Percentiles rank a stretch among this genome's conserved stretches.
Evolutionary conservation across 148 eudicot species (phyloP).

Genomic region (Cornus kousa): DNA sequence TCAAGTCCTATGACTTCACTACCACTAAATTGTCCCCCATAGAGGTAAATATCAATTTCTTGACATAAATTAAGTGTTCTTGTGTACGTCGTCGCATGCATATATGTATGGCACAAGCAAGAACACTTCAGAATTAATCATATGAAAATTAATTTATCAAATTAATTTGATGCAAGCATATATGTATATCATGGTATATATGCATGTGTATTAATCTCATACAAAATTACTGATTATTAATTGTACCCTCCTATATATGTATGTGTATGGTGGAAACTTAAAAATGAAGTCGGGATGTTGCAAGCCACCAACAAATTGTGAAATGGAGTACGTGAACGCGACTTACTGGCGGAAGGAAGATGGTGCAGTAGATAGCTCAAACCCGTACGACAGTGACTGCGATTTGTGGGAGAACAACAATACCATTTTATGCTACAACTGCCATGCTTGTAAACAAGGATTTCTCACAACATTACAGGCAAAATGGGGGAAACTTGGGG

Average conservation of each 20-base stretch:
- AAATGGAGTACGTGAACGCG: conserved; percentile 37
- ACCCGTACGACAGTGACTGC: conserved; percentile 23
- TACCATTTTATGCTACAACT: conserved; percentile 26
- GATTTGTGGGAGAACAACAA: conserved; percentile 34
- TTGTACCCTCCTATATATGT: not conserved
- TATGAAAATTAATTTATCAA: too few relatives aligned
- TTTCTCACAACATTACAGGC: conserved; percentile 12
- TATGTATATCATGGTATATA: too few relatives aligned
- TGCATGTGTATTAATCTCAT: too few relatives aligned
- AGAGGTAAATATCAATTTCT: conserved; percentile 26
- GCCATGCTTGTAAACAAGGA: conserved; percentile 34
- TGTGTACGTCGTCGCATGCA: too few relatives aligned
- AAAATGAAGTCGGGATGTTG: conserved; percentile 38
- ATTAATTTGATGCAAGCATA: too few relatives aligned
- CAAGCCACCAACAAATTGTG: conserved; percentile 34
- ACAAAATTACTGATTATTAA: too few relatives aligned
- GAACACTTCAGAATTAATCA: too few relatives aligned
- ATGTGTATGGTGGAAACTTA: not conserved
- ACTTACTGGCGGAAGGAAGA: conserved; percentile 28
- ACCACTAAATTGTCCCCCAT: conserved; percentile 26
- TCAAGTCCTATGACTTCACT: conserved; percentile 26
- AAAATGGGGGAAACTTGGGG: conserved; percentile 38
- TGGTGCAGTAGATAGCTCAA: not conserved
- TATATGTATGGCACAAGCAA: too few relatives aligned
- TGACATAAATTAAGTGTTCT: too few relatives aligned